Evolutionary conservation across 805 yeast genomes (phyloP), one percentile per base, ranked within the genome.

Genomic region (Spathaspora boniae): DNA sequence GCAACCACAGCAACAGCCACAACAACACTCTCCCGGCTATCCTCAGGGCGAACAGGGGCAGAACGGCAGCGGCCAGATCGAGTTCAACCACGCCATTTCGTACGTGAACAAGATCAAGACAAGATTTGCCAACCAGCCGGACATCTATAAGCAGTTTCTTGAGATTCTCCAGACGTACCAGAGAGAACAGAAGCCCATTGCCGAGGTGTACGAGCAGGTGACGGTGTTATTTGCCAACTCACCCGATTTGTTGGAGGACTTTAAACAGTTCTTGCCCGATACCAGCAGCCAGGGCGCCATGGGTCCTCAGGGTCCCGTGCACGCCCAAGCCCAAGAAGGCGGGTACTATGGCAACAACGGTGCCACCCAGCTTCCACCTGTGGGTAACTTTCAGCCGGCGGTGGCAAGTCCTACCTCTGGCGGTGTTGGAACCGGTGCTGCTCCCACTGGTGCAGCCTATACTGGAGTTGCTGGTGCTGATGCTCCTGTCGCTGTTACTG

Each of bases 141-240:
- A 91, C 51, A 87, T 89, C 39, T 93, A 93, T 68, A 93, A 93
- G 62, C 88, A 82, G 49, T 93, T 93, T 49, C 68, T 94, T 60
- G 98, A 93, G 58, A 93, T 91, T 39, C 68, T 93, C 48, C 98
- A 93, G 59, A 91, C 97, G 30, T 93, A 91, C 56, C 98, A 93
- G 65, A 79, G 95, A 45, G 98, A 91, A 54, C 95, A 88, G 54
- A 84, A 87, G 53, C 96, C 96, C 31, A 93, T 93, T 35, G 82
- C 86, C 34, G 98, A 93, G 53, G 98, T 93, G 9, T 93, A 93
- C 53, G 83, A 86, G 37, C 97, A 93, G 56, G 96, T 93, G 2
- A 84, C 96, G 1, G 72, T 79, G 5, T 68, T 93, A 35, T 93
- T 93, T 64, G 82, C 86, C 41, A 86, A 86, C 49, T 95, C 96